Conservation (phyloP, 2,329 filamentous ascomycete genomes). For the Nigrograna mackinnonii region DNA sequence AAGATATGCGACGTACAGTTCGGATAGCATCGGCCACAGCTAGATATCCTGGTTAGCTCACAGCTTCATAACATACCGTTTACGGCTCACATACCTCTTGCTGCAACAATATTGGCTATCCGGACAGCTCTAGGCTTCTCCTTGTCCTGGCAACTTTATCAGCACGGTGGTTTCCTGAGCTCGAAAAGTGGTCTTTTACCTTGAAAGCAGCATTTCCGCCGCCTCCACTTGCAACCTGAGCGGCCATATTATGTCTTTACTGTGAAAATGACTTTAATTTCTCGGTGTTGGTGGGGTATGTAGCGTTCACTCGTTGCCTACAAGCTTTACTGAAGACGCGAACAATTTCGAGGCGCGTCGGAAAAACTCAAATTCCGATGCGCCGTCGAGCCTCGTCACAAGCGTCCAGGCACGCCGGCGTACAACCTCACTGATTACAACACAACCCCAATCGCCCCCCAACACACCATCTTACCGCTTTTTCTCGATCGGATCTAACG, state of each 20-base stretch:
- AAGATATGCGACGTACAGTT: conserved; percentile 61
- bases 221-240: conserved; percentile 35
- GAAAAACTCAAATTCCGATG: too few species aligned
- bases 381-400: too few species aligned
- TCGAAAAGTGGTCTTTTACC: conserved; percentile 40
- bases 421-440: conserved; percentile 24
- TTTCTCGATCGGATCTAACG: too few species aligned
- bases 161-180: conserved; percentile 38
- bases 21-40: conserved; percentile 97
- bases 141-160: conserved; percentile 66
- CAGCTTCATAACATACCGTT: conserved; percentile 24
- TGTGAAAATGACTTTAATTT: conserved; percentile 17
- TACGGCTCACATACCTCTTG: conserved; percentile 69
- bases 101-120: conserved; percentile 94
- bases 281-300: conserved; percentile 22
- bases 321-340: conserved; percentile 10
- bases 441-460: conserved; percentile 3
- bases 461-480: not conserved
- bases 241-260: conserved; percentile 31
- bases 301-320: conserved; percentile 21
- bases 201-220: conserved; percentile 69
- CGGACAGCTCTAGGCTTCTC: conserved; percentile 98
- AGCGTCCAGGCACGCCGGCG: too few species aligned
- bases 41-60: conserved; percentile 43
- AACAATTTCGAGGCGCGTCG: conserved; percentile 23